Evolutionary conservation across 352 stramenopile genomes (phyloP), one percentile per base, ranked within the genome.

Genomic region (Phytopythium mirpurense): DNA sequence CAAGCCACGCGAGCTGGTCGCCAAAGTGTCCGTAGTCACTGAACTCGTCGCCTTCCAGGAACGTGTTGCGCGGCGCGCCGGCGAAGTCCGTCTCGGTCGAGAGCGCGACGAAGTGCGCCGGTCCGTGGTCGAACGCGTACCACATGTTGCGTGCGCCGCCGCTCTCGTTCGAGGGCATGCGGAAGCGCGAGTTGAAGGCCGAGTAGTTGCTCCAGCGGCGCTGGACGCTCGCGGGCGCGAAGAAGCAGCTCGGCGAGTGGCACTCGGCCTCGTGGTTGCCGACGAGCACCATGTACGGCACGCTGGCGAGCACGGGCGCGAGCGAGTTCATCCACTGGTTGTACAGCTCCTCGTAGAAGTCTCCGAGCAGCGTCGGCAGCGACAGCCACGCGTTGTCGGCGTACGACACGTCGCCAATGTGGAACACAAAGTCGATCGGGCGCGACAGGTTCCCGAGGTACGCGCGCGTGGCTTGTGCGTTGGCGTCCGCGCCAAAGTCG

Each of bases 31-130:
- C 68, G 31, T 74, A 74, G 12, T 63, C 63, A 26, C 54, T 63
- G 43, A 24, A 14, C 23, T 34, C 24, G 8, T 11, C 16, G 19
- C 18, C 27, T 14, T 43, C 34, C 36, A 54, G 42, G 44, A 78
- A 75, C 19, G 58, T 59, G 32, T 82, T 82, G 54, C 34, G 69
- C 3, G 68, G 71, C 5, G 68, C 57, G 44, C 65, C 54, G 5
- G 49, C 47, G 43, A 63, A 81, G 51, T 81, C 71, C 16, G 72
- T 93, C 59, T 96, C 86, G 46, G 77, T 86, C 46, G 78, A 83
- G 9, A 95, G 66, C 23, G 75, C 67, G n/a, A 81, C 82, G 43
- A 93, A 88, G 58, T 95, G 85, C 23, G 88, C 71, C 16, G 67
- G 66, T 0, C 48, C 66, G 42, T 72, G 68, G 24, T 74, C 63